Base-by-base conservation (phyloP, 192 early-diverging fungal species). In the Linnemannia schmuckeri region DNA sequence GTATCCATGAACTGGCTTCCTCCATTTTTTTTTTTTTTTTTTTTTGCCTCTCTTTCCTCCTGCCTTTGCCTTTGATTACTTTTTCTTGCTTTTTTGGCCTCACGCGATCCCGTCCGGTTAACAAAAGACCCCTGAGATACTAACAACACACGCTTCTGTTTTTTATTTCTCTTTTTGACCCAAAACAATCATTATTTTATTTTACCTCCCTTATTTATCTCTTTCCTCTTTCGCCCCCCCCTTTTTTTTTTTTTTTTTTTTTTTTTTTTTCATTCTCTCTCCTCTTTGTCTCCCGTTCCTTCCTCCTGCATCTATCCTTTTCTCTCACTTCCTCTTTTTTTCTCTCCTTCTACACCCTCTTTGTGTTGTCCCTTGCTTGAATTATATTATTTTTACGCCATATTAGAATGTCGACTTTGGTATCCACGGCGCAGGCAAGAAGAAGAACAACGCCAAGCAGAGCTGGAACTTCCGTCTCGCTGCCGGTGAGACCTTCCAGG, bases 381-480 rank as follows among this genome's bases (percentile, higher is more conserved):
- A 66, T 33, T 66, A 15, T 66, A 66, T 66, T 30, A 12, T 57
- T 15, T 47, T 57, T 57, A n/a, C 30, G 22, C 27, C 44, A 66
- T 66, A 49, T 40, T 66, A 90, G 89, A 83, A 82, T 24, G 80
- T 82, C 35, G n/a, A 33, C 33, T 91, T 91, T 30, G 89, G 90
- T 87, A 82, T 91, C 61, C 90, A 91, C 73, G 82, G 82, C 22
- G 77, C 88, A 35, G 90, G 90, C 66, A 88, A 88, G 72, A 89
- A 89, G 78, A 89, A 89, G 13, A 91, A 91, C 77, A 88, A 91
- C 49, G 87, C 90, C 74, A 91, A 91, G 77, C 90, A 91, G 61
- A 88, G 84, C 68, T 91, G 90, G 90, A 76, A 75, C 18, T 91
- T 87, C 88, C 41, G 44, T 41, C 82, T 89, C n/a, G 35, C 78